Evolutionary conservation across 441 rosid genomes (phyloP).

Genomic region (Adansonia madagascariensis): DNA sequence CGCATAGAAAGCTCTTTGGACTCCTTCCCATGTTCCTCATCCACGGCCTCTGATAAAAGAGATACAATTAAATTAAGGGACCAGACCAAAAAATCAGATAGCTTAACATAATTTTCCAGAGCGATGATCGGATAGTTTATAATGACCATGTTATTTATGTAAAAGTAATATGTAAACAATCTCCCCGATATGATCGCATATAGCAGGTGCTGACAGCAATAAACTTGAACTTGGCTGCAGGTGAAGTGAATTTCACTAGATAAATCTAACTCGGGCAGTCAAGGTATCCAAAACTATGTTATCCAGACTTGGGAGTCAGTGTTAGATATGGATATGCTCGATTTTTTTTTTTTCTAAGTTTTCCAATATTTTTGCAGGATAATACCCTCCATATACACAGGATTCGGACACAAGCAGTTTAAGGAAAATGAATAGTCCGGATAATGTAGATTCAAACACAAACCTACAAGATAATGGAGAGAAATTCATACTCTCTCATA

Average conservation of each 20-base stretch:
- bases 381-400: too few relatives aligned
- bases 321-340: too few relatives aligned
- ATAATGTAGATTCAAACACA: background rate
- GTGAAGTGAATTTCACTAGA: background rate
- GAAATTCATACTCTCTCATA: background rate
- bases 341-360: too few relatives aligned
- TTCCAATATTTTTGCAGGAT: too few relatives aligned
- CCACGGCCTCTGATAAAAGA: constrained; percentile 29
- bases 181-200: background rate
- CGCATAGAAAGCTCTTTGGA: constrained; percentile 56
- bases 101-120: background rate
- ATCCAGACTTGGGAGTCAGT: too few relatives aligned
- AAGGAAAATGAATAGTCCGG: too few relatives aligned
- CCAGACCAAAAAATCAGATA: background rate
- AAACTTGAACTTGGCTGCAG: background rate
- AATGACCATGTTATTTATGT: background rate
- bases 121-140: background rate
- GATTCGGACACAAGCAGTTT: too few relatives aligned
- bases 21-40: constrained; percentile 42
- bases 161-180: background rate
- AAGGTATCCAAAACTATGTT: too few relatives aligned
- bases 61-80: constrained; percentile 4
- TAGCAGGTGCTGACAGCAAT: background rate
- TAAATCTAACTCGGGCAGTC: background rate
- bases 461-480: background rate